Conservation (phyloP, 441 rosid genomes). For the Euphorbia corollata region DNA sequence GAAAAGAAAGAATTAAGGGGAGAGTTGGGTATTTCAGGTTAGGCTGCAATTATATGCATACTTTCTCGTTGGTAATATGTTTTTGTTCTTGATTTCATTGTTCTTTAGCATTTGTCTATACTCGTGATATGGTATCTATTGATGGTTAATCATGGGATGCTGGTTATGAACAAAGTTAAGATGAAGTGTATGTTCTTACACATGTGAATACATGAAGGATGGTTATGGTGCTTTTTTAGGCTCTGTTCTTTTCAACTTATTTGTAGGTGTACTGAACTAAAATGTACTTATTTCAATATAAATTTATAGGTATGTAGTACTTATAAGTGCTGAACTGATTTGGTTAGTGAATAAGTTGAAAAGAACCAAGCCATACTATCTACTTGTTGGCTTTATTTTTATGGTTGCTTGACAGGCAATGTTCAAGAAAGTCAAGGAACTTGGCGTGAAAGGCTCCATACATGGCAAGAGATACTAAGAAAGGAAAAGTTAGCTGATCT, state of each 20-base stretch:
- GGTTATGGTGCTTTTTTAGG: background rate
- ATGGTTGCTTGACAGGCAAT: slow-evolving; percentile 39
- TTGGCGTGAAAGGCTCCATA: slow-evolving; percentile 74
- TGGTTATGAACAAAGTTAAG: slow-evolving; percentile 5
- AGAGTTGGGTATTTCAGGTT: slow-evolving; percentile 66
- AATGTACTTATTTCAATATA: too few species aligned
- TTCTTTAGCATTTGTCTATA: background rate
- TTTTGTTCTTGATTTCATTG: background rate
- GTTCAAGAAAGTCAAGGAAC: slow-evolving; percentile 36
- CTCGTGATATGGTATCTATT: background rate
- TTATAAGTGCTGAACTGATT: too few species aligned
- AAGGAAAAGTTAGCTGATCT: slow-evolving; percentile 63
- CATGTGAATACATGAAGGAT: background rate
- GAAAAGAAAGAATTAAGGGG: slow-evolving; percentile 59
- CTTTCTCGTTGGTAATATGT: slow-evolving; percentile 5
- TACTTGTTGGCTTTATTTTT: slow-evolving; percentile 1
- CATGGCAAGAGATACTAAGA: slow-evolving; percentile 64
- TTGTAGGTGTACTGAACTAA: too few species aligned
- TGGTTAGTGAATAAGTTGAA: too few species aligned
- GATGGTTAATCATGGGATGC: slow-evolving; percentile 1
- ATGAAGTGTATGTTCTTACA: background rate
- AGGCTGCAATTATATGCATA: slow-evolving; percentile 22
- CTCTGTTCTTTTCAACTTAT: too few species aligned
- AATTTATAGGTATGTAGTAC: too few species aligned
- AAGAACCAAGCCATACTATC: background rate